Conservation (phyloP, 495 filamentous ascomycete genomes). For the Penicillium egyptiacum region DNA sequence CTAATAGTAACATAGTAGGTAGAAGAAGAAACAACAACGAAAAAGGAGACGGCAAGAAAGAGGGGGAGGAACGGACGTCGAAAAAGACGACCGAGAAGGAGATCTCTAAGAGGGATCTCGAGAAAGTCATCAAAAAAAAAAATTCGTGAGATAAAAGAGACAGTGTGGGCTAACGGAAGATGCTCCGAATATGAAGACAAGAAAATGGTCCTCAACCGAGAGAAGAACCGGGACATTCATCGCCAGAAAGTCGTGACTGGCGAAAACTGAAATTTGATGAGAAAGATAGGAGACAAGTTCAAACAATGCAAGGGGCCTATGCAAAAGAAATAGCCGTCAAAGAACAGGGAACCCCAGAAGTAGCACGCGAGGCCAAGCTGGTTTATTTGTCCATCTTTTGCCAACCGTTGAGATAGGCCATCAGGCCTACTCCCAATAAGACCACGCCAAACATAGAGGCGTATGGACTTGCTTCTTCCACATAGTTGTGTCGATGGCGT, state of each 20-base stretch:
- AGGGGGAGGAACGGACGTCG: slow-evolving; percentile 7
- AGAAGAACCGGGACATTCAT: slow-evolving; percentile 27
- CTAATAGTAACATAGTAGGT: slow-evolving; percentile 17
- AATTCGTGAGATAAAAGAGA: slow-evolving; percentile 21
- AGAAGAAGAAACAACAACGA: slow-evolving; percentile 16
- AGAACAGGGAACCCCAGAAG: slow-evolving; percentile 22
- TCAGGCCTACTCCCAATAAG: slow-evolving; percentile 82
- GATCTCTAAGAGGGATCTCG: not conserved
- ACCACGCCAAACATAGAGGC: slow-evolving; percentile 88
- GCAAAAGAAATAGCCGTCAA: slow-evolving; percentile 20
- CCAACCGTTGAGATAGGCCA: slow-evolving; percentile 94
- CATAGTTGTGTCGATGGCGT: slow-evolving; percentile 36
- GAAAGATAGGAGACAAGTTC: slow-evolving; percentile 30
- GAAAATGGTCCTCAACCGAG: slow-evolving; percentile 21
- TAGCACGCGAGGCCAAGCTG: slow-evolving; percentile 14
- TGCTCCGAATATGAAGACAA: slow-evolving; percentile 23
- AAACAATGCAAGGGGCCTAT: slow-evolving; percentile 32
- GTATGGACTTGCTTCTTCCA: slow-evolving; percentile 74
- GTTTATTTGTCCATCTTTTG: slow-evolving; percentile 63
- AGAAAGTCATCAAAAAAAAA: slow-evolving; percentile 11
- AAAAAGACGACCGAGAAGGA: slow-evolving; percentile 1
- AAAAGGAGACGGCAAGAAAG: slow-evolving; percentile 14
- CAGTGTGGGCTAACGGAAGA: slow-evolving; percentile 26
- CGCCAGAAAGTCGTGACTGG: slow-evolving; percentile 47
- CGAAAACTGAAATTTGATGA: slow-evolving; percentile 28